Conservation (phyloP, 1,139 yeast species). For the Pneumocystis wakefieldiae region DNA sequence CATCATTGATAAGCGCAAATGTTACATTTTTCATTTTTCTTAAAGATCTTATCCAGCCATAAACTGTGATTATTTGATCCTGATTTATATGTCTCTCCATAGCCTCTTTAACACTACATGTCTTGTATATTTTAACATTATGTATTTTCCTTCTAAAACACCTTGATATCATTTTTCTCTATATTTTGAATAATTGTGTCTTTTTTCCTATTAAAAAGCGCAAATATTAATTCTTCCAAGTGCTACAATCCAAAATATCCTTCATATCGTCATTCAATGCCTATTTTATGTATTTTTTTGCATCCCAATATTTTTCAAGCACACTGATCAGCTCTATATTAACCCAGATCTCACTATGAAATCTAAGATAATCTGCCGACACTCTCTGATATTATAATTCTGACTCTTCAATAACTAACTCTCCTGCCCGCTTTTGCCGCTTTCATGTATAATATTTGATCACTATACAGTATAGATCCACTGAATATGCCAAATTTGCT, state of each 20-base stretch:
- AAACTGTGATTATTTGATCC: background rate
- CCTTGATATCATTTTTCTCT: background rate
- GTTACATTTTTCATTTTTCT: conserved; percentile 61
- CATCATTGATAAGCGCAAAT: conserved; percentile 69
- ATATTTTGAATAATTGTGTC: background rate
- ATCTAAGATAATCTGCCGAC: no score
- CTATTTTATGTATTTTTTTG: background rate
- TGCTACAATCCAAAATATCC: background rate
- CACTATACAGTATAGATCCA: no score
- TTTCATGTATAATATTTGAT: no score
- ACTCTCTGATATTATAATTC: no score
- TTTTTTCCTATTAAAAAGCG: background rate
- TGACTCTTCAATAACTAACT: no score
- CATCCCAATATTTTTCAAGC: no score
- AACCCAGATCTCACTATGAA: no score
- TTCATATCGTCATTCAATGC: background rate
- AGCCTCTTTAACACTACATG: background rate
- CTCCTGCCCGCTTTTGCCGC: no score
- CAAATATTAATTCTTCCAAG: background rate
- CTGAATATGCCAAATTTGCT: no score
- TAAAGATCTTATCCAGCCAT: conserved; percentile 66
- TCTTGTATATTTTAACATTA: background rate
- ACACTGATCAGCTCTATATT: background rate
- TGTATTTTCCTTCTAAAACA: background rate
- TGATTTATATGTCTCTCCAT: background rate